A percentile compares a stretch with the other conserved stretches of the same genome.
Conservation (phyloP, 495 filamentous ascomycete genomes). For the Podospora pseudocomata region DNA sequence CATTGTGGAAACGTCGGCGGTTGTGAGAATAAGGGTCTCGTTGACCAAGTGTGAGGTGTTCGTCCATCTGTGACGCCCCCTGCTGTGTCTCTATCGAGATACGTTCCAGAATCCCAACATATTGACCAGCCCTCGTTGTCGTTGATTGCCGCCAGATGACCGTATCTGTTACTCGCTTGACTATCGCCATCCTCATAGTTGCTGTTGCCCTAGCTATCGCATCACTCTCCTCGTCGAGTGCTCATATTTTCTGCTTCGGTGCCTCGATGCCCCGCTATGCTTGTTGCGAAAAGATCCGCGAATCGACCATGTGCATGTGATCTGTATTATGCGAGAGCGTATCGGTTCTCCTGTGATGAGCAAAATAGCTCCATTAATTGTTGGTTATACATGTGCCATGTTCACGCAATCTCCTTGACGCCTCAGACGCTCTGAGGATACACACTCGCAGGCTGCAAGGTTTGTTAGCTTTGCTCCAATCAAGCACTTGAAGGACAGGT, state of each 20-base stretch:
- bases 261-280: neutral
- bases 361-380: neutral
- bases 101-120: neutral
- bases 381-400: neutral
- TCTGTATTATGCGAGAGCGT: neutral
- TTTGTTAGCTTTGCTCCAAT: conserved; percentile 18
- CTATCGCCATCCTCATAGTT: neutral
- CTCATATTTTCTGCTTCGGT: neutral
- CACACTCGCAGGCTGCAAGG: conserved; percentile 40
- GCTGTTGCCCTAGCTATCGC: neutral
- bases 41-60: conserved; percentile 1
- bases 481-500: neutral
- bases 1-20: neutral
- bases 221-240: neutral
- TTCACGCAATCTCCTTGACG: neutral
- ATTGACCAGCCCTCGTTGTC: neutral
- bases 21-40: neutral
- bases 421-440: conserved; percentile 53
- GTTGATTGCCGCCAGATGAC: neutral
- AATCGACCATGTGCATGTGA: conserved; percentile 13
- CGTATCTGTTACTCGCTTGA: neutral
- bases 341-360: neutral
- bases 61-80: conserved; percentile 5
- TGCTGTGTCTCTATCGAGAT: neutral
- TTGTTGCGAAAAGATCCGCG: conserved; percentile 7